These are phyloP conservation scores for Boechera divaricarpa DNA, from an alignment of 345 rosid genomes.

Conservation along the genomic window DNA sequence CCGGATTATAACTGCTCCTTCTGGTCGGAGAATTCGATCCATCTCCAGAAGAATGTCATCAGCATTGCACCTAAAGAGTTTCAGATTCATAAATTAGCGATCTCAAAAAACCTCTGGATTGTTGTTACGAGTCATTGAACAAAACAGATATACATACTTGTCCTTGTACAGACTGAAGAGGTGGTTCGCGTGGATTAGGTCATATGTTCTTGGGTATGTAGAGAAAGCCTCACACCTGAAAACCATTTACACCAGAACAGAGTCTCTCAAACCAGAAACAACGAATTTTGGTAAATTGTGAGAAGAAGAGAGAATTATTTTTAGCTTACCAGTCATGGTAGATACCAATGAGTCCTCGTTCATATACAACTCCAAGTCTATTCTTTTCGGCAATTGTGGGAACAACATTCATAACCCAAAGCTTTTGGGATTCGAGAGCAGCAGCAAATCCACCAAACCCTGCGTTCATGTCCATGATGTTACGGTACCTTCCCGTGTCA, in stretches of 20 bases:
- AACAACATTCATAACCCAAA: constrained; percentile 99
- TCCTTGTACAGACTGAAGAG: constrained; percentile 87
- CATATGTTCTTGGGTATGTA: constrained; percentile 98
- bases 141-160: constrained; percentile 59
- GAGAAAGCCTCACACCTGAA: constrained; percentile 99
- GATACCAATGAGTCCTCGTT: constrained; percentile 95
- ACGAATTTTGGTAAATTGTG: neutral
- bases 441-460: constrained; percentile 98
- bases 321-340: constrained; percentile 90
- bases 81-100: constrained; percentile 5
- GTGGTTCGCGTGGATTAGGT: constrained; percentile 84
- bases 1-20: constrained; percentile 89
- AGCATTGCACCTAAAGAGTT: constrained; percentile 64
- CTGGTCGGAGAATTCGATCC: constrained; percentile 97
- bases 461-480: constrained; percentile 99
- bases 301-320: neutral
- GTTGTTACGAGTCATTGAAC: neutral
- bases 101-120: neutral
- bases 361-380: constrained; percentile 79
- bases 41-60: constrained; percentile 96
- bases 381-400: constrained; percentile 84
- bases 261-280: constrained; percentile 1
- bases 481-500: constrained; percentile 88
- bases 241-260: constrained; percentile 15
- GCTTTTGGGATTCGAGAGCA: constrained; percentile 68